Percentiles rank a stretch among this genome's conserved stretches.
Conservation (phyloP, 2,329 filamentous ascomycete genomes). For the Neofusicoccum parvum region DNA sequence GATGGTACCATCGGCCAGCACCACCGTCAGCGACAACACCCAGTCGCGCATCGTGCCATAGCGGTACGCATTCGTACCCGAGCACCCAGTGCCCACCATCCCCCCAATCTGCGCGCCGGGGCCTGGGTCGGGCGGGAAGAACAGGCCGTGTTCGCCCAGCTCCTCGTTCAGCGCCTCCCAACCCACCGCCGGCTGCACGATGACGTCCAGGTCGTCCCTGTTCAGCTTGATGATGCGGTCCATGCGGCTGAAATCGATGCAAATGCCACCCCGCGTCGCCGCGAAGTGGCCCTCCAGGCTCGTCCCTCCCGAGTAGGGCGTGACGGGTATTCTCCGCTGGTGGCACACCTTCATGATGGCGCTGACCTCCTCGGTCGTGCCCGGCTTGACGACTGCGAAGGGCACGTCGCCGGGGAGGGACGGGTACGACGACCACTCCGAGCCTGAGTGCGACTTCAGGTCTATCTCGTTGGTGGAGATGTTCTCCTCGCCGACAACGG, state of each 20-base stretch:
- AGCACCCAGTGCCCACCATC: constrained; percentile 78
- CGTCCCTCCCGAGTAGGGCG: constrained; percentile 84
- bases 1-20: constrained; percentile 85
- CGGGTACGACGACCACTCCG: constrained; percentile 64
- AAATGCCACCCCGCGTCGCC: constrained; percentile 79
- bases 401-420: constrained; percentile 46
- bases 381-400: constrained; percentile 73
- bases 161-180: constrained; percentile 86
- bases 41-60: constrained; percentile 96
- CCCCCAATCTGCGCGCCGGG: constrained; percentile 92
- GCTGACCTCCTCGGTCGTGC: constrained; percentile 80
- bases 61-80: constrained; percentile 84
- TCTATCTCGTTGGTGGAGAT: constrained; percentile 61
- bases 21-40: constrained; percentile 84
- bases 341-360: constrained; percentile 88
- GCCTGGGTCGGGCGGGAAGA: constrained; percentile 90
- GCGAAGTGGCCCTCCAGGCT: constrained; percentile 88
- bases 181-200: constrained; percentile 68
- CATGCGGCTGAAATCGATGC: constrained; percentile 85
- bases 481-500: constrained; percentile 64
- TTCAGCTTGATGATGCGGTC: constrained; percentile 76
- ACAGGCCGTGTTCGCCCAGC: constrained; percentile 70
- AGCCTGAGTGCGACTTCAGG: constrained; percentile 60
- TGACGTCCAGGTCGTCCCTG: constrained; percentile 64
- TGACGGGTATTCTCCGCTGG: constrained; percentile 76